Conservation (phyloP, 768 basidiomycete species). For the Leccinum broughii region DNA sequence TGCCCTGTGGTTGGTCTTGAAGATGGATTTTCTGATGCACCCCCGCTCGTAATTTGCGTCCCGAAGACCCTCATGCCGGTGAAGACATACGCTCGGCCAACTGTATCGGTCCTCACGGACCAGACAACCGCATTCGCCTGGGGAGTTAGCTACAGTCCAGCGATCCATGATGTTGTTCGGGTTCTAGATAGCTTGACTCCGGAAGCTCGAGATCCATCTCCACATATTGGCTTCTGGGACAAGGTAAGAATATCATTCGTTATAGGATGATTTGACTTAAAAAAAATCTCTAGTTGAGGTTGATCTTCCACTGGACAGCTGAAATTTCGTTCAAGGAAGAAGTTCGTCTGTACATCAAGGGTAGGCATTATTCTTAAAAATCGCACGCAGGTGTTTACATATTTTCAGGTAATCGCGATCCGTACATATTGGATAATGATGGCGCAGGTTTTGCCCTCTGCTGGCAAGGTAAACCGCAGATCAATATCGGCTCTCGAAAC, state of each 20-base stretch:
- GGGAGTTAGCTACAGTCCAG: slow-evolving; percentile 86
- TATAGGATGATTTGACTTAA: slow-evolving; percentile 6
- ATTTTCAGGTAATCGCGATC: slow-evolving; percentile 73
- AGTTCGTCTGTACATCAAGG: slow-evolving; percentile 84
- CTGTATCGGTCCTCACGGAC: slow-evolving; percentile 63
- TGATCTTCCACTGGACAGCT: slow-evolving; percentile 83
- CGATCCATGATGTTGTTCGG: slow-evolving; percentile 83
- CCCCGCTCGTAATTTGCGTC: slow-evolving; percentile 57
- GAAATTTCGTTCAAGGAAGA: slow-evolving; percentile 66
- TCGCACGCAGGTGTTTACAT: slow-evolving; percentile 9
- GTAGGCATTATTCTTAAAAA: slow-evolving; percentile 38
- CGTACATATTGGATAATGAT: slow-evolving; percentile 62
- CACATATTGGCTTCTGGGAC: slow-evolving; percentile 92
- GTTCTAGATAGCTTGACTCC: slow-evolving; percentile 80
- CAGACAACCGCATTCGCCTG: slow-evolving; percentile 77
- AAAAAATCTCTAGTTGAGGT: slow-evolving; percentile 50
- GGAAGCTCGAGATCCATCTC: slow-evolving; percentile 77
- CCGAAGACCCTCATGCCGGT: slow-evolving; percentile 96
- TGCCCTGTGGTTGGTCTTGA: slow-evolving; percentile 62
- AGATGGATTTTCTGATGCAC: slow-evolving; percentile 50
- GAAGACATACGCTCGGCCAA: slow-evolving; percentile 84
- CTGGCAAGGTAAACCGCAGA: slow-evolving; percentile 74
- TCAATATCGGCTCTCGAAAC: slow-evolving; percentile 71
- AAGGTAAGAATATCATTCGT: slow-evolving; percentile 52
- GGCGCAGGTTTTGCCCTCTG: slow-evolving; percentile 89